Evolutionary conservation across 176 grass and related monocot species (phyloP).

Genomic region (Bolboschoenus planiculmis): DNA sequence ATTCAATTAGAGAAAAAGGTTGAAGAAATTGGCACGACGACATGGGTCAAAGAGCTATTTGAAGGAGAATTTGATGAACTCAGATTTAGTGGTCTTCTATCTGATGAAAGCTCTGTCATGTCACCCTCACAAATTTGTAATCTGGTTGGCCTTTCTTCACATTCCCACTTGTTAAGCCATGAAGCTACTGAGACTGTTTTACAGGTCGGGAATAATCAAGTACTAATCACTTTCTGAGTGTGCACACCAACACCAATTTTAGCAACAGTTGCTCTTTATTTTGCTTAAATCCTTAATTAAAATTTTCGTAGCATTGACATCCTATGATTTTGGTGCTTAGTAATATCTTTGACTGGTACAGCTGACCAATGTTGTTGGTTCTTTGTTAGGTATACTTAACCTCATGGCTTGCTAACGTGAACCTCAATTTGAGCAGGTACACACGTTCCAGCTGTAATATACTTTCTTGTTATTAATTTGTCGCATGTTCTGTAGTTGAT

Average conservation of each 20-base stretch:
- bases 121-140: constrained; percentile 27
- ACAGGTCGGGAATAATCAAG: constrained; percentile 36
- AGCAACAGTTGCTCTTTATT: background rate
- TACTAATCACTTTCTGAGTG: background rate
- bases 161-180: constrained; percentile 16
- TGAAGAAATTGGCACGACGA: constrained; percentile 20
- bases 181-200: constrained; percentile 37
- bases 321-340: background rate
- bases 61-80: constrained; percentile 52
- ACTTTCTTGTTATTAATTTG: background rate
- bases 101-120: constrained; percentile 29
- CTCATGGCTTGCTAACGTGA: constrained; percentile 15
- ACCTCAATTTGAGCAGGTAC: constrained; percentile 7
- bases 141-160: constrained; percentile 22
- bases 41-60: constrained; percentile 61
- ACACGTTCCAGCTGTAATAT: background rate
- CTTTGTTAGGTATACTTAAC: constrained; percentile 9
- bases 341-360: background rate
- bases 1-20: constrained; percentile 33
- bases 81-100: constrained; percentile 39
- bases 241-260: background rate
- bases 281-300: background rate
- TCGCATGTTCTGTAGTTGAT: background rate
- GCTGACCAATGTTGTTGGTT: background rate
- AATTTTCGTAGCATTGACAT: background rate